Evolutionary conservation across 2,329 filamentous ascomycete species (phyloP).

Genomic region (Nigrospora oryzae): DNA sequence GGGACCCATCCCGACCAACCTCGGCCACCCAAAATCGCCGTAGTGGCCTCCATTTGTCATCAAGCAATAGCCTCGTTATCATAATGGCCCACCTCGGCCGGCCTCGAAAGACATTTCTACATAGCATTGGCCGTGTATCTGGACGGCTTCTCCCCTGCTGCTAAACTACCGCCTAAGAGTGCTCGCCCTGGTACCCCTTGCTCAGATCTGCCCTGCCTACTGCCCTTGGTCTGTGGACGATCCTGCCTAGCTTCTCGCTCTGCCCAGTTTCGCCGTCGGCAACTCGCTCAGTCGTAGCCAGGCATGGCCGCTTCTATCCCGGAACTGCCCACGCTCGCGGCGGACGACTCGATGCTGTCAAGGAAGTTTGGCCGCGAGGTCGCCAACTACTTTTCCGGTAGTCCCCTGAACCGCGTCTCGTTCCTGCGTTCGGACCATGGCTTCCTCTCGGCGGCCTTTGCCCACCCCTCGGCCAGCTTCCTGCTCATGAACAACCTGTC

Average conservation of each 20-base stretch:
- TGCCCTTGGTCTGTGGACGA: no score
- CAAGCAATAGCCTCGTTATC: no score
- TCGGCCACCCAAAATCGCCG: no score
- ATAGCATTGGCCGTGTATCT: no score
- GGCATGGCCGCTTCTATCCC: conserved; percentile 28
- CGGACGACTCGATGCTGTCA: conserved; percentile 59
- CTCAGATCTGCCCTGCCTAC: no score
- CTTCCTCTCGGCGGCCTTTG: conserved; percentile 63
- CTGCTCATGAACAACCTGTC: conserved; percentile 71
- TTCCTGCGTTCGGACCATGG: conserved; percentile 63
- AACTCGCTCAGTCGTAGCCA: neutral
- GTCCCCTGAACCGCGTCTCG: conserved; percentile 68
- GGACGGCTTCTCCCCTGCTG: no score
- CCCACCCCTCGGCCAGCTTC: conserved; percentile 60
- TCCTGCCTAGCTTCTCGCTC: neutral
- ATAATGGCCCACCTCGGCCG: no score
- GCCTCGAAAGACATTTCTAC: no score
- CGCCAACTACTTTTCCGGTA: conserved; percentile 77
- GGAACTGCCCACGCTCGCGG: conserved; percentile 31
- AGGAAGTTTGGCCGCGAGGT: conserved; percentile 72
- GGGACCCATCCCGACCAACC: no score
- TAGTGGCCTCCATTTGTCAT: no score
- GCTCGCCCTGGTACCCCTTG: no score
- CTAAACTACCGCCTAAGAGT: no score
- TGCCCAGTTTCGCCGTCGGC: neutral